Evolutionary conservation across 306 rosid species (phyloP), one percentile per base, ranked within the genome.

Genomic region (Dalbergia oliveri): DNA sequence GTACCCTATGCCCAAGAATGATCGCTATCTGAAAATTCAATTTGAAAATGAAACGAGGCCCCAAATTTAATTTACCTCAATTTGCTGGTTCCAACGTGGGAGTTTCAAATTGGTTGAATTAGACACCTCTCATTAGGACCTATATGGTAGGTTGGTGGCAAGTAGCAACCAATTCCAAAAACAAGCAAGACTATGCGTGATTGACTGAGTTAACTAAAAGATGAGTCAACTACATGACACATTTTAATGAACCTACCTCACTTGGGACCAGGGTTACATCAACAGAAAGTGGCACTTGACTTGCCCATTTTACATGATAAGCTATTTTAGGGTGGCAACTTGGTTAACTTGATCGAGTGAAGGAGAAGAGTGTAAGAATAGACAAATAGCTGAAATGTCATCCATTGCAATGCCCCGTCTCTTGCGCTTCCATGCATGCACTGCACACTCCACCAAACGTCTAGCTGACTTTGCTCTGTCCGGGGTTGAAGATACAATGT

Each of bases 381-480:
- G 97, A 82, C 98, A 93, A 65, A 95, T 89, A 6, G 97, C 98
- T 31, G 99, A 95, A 75, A 95, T 93, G 76, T 95, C 99, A 82
- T 95, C 99, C 79, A 72, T 81, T 9, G 99, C 99, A 71, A 91
- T 86, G 59, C 90, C 93, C 66, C 79, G 65, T 81, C 98, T 90
- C 90, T 93, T 95, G 60, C 91, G 93, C 80, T 89, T 93, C 99
- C 99, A 95, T n/a, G 93, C 94, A 16, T 11, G 85, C 18, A 21
- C 85, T 6, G 99, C 99, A 68, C 68, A 78, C 77, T 95, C 89
- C 57, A 95, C 99, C 69, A 95, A 80, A 14, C 86, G 77, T 60
- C 87, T 91, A 0, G 94, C 93, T 5, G 97, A 78, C 66, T 90
- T 90, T 13, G 86, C 88, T 69, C 78, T 86, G 33, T 93, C 94